Base-by-base conservation (phyloP, 2,329 filamentous ascomycete genomes). In the Trichoderma lentiforme region DNA sequence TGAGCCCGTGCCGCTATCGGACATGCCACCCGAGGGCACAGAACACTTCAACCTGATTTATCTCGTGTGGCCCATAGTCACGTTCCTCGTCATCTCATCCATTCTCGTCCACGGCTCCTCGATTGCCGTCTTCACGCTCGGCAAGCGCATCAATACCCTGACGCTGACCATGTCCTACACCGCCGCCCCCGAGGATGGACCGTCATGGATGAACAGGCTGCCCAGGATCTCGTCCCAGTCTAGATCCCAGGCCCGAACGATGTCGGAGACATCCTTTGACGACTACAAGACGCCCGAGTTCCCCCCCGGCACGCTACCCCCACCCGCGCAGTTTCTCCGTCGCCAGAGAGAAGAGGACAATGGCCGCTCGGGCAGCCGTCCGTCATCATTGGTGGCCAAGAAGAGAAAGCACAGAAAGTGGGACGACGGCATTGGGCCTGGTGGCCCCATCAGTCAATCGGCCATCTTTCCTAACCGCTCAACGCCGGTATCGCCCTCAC, bases 51-150 rank as follows among this genome's bases (percentile, higher is more conserved):
- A 89, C 36, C 86, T 98, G 36, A 90, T 98, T 66, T 88, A 93
- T 70, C 84, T 97, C 32, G 97, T 99, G 62, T 99, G 96, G 96
- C 96, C 96, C 0, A 95, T 99, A 72, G 93, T 93, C 0, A 94
- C 93, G 0, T 99, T 99, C 82, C 85, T 99, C 78, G 95, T 99
- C 73, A 93, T 99, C 68, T 88, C 93, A 4, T 99, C 96, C 14
- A 99, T 99, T 77, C 83, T 98, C 47, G 93, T 99, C 1, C 96
- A 99, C 78, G 96, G 96, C 26, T 98, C 96, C n/a, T 98, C 96
- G 0, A 92, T 99, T 76, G 96, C 96, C 6, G 96, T 99, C 9
- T 99, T 99, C 78, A 98, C 96, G 0, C 89, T 99, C 1, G 96
- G 96, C 77, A 99, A 98, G 82, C 95, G 93, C 73, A 99, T 99